Percentiles rank a stretch among this genome's conserved stretches.
These are phyloP conservation scores for Gillenia trifoliata DNA, from an alignment of 306 rosid genomes.

Conservation along the genomic window DNA sequence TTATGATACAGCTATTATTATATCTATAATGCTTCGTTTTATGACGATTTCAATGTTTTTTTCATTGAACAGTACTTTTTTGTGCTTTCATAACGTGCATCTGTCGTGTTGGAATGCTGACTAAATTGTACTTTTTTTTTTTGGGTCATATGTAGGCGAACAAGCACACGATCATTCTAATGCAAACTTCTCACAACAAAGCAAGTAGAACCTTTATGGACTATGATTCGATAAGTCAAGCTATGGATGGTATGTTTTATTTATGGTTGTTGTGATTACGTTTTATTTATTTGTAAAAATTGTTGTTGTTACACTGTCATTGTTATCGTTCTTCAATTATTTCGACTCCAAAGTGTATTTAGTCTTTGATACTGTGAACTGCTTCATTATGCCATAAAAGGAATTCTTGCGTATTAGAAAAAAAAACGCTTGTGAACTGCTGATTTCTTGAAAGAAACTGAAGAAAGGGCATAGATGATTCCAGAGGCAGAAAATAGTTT, in stretches of 20 bases:
- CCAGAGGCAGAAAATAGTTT: neutral
- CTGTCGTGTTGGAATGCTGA: neutral
- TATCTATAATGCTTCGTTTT: neutral
- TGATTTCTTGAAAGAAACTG: neutral
- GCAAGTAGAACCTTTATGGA: slow-evolving; percentile 94
- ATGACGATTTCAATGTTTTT: neutral
- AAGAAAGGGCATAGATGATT: neutral
- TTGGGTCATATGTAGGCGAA: slow-evolving; percentile 71
- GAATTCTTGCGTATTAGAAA: neutral
- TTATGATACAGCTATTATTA: too few species aligned
- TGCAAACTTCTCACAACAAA: slow-evolving; percentile 84
- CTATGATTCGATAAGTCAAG: slow-evolving; percentile 74
- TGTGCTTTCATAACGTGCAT: neutral
- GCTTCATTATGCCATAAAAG: neutral
- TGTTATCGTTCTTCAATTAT: neutral
- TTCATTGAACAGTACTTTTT: neutral
- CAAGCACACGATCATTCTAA: slow-evolving; percentile 87
- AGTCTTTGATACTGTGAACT: neutral
- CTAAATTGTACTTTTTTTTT: slow-evolving; percentile 5
- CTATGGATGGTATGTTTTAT: slow-evolving; percentile 77
- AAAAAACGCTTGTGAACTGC: neutral
- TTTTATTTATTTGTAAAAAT: neutral
- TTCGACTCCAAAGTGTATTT: neutral
- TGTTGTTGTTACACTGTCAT: slow-evolving; percentile 1
- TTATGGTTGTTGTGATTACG: neutral